phyloP scores from a whole-genome alignment of 495 filamentous ascomycete species.

The Mycothermus thermophilus region DNA sequence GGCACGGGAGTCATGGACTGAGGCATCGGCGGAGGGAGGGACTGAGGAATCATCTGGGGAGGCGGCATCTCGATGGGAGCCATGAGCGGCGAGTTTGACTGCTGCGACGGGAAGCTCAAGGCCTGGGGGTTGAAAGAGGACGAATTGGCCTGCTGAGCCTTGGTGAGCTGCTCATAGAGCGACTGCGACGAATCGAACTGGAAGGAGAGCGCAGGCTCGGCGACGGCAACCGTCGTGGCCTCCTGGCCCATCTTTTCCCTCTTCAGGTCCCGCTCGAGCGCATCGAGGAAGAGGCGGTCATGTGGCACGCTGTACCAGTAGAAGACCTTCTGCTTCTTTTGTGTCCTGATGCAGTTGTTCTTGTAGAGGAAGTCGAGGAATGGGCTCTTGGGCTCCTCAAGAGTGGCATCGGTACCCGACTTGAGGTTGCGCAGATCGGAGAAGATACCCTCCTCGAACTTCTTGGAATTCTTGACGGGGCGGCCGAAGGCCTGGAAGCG shows the following conservation, averaged over 20 bases:
- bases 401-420: constrained; percentile 94
- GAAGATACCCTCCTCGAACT: constrained; percentile 99
- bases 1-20: constrained; percentile 42
- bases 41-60: constrained; percentile 63
- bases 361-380: constrained; percentile 99
- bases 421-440: constrained; percentile 97
- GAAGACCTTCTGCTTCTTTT: constrained; percentile 99
- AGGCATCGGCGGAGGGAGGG: background rate
- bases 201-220: constrained; percentile 92
- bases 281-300: constrained; percentile 93
- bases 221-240: constrained; percentile 88
- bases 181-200: constrained; percentile 99
- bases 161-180: constrained; percentile 97
- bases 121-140: constrained; percentile 84
- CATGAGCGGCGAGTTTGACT: constrained; percentile 75
- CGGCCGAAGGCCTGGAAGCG: constrained; percentile 97
- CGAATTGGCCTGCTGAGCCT: constrained; percentile 94
- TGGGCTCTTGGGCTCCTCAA: constrained; percentile 95
- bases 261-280: constrained; percentile 92
- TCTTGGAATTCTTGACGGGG: constrained; percentile 98
- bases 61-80: constrained; percentile 65
- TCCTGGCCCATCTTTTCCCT: constrained; percentile 99
- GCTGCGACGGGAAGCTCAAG: constrained; percentile 60
- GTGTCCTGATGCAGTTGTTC: constrained; percentile 98
- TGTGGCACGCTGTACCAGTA: constrained; percentile 99